These are phyloP conservation scores for Neurospora africana DNA, from an alignment of 495 filamentous ascomycete species.

Conservation along the genomic window DNA sequence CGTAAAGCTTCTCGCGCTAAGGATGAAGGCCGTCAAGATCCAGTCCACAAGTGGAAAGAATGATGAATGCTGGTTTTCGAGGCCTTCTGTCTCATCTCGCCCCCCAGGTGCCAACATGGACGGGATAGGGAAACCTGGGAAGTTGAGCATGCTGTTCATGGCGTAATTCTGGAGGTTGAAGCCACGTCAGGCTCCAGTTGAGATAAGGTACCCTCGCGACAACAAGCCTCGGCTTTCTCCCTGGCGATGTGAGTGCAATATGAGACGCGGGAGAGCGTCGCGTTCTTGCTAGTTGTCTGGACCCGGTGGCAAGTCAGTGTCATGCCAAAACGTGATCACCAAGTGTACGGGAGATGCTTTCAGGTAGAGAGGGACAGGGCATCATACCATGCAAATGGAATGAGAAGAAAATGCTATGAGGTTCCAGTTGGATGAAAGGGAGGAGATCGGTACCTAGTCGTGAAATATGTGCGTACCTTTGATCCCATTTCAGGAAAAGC, in stretches of 20 bases:
- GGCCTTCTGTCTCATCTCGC: no score
- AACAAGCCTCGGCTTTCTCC: background rate
- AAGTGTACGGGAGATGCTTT: background rate
- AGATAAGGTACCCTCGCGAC: background rate
- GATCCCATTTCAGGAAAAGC: background rate
- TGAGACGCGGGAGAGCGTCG: background rate
- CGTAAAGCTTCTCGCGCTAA: background rate
- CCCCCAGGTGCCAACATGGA: constrained; percentile 26
- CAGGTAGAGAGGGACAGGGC: background rate
- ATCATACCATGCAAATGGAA: background rate
- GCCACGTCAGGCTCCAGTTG: constrained; percentile 76
- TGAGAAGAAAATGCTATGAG: background rate
- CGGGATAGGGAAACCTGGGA: constrained; percentile 38
- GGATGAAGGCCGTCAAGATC: background rate
- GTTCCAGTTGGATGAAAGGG: background rate
- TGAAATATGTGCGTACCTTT: background rate
- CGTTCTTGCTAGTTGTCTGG: background rate
- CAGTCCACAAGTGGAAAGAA: background rate
- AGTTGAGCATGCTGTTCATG: constrained; percentile 45
- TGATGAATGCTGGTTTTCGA: background rate
- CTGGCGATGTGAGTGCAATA: no score
- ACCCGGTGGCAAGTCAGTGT: background rate
- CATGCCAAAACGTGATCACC: background rate
- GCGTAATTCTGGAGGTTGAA: constrained; percentile 69
- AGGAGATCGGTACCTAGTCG: background rate